Conservation (phyloP, 2,329 filamentous ascomycete species). For the Trichoderma arundinaceum region DNA sequence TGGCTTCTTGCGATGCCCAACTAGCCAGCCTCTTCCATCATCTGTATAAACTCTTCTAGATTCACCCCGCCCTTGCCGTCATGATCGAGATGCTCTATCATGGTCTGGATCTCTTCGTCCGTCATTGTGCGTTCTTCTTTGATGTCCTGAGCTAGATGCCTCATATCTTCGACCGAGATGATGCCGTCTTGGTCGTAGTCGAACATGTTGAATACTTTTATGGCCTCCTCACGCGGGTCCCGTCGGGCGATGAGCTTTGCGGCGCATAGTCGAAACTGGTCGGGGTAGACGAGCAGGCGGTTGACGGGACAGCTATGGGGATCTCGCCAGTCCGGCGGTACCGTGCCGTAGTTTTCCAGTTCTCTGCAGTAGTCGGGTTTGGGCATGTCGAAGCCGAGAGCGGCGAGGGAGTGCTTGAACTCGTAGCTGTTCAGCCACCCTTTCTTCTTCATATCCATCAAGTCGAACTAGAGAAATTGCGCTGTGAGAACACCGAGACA, state of each 20-base stretch:
- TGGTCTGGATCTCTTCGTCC: constrained; percentile 88
- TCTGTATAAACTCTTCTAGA: constrained; percentile 71
- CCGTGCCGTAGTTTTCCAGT: constrained; percentile 79
- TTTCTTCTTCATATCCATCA: constrained; percentile 98
- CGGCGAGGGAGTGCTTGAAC: constrained; percentile 94
- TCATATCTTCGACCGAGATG: constrained; percentile 86
- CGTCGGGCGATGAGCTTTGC: constrained; percentile 80
- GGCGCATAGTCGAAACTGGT: constrained; percentile 70
- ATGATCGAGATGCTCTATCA: constrained; percentile 98
- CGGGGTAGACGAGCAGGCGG: constrained; percentile 57
- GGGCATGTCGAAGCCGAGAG: constrained; percentile 88
- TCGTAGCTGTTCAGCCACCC: constrained; percentile 96
- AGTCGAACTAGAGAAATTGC: constrained; percentile 68
- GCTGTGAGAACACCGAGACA: constrained; percentile 34
- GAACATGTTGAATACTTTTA: constrained; percentile 90
- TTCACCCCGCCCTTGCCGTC: constrained; percentile 84
- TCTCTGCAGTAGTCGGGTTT: constrained; percentile 84
- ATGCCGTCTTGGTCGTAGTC: constrained; percentile 90
- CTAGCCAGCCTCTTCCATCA: constrained; percentile 55
- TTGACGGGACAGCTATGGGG: constrained; percentile 51
- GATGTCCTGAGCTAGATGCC: constrained; percentile 85
- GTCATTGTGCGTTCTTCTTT: constrained; percentile 81
- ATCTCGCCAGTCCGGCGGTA: constrained; percentile 64
- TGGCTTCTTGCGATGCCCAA: neutral
- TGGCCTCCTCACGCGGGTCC: constrained; percentile 88